Base-by-base conservation (phyloP, 306 rosid genomes). In the Cucumis melo region DNA sequence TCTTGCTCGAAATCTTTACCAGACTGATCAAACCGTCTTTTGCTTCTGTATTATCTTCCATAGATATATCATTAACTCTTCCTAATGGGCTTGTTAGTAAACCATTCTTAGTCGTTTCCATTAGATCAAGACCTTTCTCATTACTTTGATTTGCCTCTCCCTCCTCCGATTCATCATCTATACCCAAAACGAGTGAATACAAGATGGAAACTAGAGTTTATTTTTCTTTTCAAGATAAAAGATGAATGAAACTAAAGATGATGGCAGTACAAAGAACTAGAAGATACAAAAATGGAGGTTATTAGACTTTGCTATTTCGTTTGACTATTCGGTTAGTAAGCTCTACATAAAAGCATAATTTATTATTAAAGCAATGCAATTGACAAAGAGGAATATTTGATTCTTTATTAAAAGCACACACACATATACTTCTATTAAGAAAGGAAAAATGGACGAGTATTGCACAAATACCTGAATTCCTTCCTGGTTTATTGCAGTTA, bases 101-200 rank as follows among this genome's bases (percentile, higher is more conserved):
- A 73, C 81, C 90, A 54, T 73, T 75, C 56, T 62, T 73, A 63
- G 46, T 79, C 67, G 65, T 76, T 19, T 51, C 24, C 34, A 78
- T 68, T 23, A 57, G 80, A 78, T 66, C 63, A 16, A 78, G 78
- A 64, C 19, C 58, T 24, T 76, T 76, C 51, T 76, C 75, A 7
- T n/a, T 70, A 54, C 74, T 60, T 17, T 55, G 64, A 51, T 75
- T 46, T 42, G 71, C 79, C 78, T 39, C 77, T 74, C 21, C 71
- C 71, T 21, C 72, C 77, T 41, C 76, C 79, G 17, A 74, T 60
- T 84, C 87, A 46, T 85, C 88, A 32, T 83, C 96, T 88, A 64
- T 48, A 70, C 39, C 56, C 57, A 46, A 46, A 70, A 46, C 3
- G 39, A 46, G 27, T 19, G 7, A 23, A 21, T 21, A 44, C 56